phyloP scores from a whole-genome alignment of 352 stramenopile genomes.

The Phytophthora pistaciae region DNA sequence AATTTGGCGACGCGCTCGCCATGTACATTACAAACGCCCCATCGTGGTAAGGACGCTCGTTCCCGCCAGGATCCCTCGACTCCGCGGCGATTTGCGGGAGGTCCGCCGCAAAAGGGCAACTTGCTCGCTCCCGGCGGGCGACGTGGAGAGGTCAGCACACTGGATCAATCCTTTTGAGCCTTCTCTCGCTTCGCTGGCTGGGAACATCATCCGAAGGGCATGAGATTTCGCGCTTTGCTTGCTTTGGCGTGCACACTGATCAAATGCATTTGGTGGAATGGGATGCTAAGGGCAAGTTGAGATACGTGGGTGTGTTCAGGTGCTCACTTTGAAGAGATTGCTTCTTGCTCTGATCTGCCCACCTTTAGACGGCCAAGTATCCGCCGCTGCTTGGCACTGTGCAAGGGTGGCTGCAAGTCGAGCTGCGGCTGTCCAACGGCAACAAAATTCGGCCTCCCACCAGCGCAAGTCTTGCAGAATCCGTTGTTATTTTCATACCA shows the following conservation, averaged over 20 bases:
- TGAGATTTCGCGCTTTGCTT: not conserved
- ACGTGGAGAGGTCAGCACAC: not conserved
- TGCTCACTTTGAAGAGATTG: not conserved
- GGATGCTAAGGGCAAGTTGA: not conserved
- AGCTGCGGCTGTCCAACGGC: not conserved
- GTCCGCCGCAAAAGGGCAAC: conserved; percentile 9
- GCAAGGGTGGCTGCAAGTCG: not conserved
- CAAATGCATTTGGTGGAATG: not conserved
- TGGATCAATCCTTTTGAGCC: not conserved
- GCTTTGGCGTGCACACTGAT: not conserved
- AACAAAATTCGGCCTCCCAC: not conserved
- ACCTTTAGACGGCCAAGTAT: not conserved
- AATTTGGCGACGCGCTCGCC: conserved; percentile 20
- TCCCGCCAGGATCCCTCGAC: conserved; percentile 27
- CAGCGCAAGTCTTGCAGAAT: no score
- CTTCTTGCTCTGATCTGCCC: conserved; percentile 1
- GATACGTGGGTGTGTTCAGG: not conserved
- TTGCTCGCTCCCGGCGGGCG: not conserved
- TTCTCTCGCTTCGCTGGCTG: not conserved
- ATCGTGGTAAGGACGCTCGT: conserved; percentile 19
- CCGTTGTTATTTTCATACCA: no score
- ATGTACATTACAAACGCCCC: conserved; percentile 9
- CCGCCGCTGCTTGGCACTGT: no score
- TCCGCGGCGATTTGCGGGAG: conserved; percentile 14
- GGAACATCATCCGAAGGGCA: not conserved